phyloP scores from a whole-genome alignment of 768 basidiomycete species.

The Cyclocybe aegerita region DNA sequence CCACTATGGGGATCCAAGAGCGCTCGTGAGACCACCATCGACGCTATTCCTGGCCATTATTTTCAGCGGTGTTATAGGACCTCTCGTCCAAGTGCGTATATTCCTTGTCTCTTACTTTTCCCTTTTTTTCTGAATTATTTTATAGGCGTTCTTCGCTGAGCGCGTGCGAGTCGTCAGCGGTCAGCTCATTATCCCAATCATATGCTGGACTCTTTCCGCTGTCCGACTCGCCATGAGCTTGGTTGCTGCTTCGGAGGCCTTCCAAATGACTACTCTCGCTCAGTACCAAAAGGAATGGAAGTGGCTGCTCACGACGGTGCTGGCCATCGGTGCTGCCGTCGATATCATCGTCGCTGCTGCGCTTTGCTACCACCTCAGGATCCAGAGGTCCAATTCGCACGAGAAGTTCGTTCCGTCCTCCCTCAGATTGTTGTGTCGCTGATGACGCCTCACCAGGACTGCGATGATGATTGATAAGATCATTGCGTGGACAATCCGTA shows the following conservation, averaged over 20 bases:
- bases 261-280: neutral
- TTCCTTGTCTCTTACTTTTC: neutral
- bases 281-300: neutral
- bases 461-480: constrained; percentile 7
- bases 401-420: neutral
- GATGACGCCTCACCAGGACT: neutral
- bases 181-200: neutral
- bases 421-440: neutral
- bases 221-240: neutral
- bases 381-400: neutral
- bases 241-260: neutral
- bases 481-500: constrained; percentile 10
- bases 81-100: constrained; percentile 1
- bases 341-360: constrained; percentile 6
- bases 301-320: neutral
- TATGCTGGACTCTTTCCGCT: constrained; percentile 1
- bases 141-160: constrained; percentile 5
- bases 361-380: neutral
- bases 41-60: constrained; percentile 1
- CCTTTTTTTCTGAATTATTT: neutral
- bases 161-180: constrained; percentile 2
- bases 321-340: neutral
- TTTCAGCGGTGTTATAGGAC: constrained; percentile 4
- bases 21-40: neutral
- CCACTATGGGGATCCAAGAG: neutral